These are phyloP conservation scores for Crithidia bombi DNA, from an alignment of 208 protist genomes.

Conservation along the genomic window DNA sequence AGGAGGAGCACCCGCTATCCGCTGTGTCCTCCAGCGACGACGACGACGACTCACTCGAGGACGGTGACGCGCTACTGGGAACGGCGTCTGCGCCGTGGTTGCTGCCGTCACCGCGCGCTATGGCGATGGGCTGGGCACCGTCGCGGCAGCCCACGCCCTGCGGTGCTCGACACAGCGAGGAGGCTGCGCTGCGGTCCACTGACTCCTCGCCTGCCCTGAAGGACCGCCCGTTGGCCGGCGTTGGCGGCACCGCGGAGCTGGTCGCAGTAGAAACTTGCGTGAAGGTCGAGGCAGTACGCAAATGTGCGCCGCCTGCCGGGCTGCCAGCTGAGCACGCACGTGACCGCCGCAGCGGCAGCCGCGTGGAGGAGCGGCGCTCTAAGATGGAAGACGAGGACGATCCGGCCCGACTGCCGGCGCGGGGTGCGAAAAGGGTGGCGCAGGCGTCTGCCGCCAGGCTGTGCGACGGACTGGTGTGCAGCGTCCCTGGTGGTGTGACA, in stretches of 20 bases:
- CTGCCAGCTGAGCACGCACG: neutral
- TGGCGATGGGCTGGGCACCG: neutral
- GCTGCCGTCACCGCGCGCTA: neutral
- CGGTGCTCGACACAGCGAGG: conserved; percentile 14
- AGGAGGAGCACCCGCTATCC: no score
- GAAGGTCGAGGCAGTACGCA: conserved; percentile 3
- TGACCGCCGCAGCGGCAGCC: neutral
- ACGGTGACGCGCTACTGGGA: conserved; percentile 10
- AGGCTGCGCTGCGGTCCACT: neutral
- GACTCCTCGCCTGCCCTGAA: neutral
- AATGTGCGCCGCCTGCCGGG: neutral
- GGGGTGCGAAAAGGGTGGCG: conserved; percentile 10
- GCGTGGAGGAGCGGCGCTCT: neutral
- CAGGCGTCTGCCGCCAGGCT: neutral
- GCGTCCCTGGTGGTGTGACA: neutral
- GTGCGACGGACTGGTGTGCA: neutral
- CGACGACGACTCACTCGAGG: neutral
- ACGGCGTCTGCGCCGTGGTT: no score
- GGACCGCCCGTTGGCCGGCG: neutral
- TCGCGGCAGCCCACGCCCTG: no score
- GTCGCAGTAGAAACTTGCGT: conserved; percentile 1
- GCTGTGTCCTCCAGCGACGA: no score
- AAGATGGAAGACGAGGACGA: conserved; percentile 14
- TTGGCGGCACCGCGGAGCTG: neutral
- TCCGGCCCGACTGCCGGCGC: conserved; percentile 18